phyloP scores from a whole-genome alignment of 352 stramenopile genomes.

The Globisporangium parvum region DNA sequence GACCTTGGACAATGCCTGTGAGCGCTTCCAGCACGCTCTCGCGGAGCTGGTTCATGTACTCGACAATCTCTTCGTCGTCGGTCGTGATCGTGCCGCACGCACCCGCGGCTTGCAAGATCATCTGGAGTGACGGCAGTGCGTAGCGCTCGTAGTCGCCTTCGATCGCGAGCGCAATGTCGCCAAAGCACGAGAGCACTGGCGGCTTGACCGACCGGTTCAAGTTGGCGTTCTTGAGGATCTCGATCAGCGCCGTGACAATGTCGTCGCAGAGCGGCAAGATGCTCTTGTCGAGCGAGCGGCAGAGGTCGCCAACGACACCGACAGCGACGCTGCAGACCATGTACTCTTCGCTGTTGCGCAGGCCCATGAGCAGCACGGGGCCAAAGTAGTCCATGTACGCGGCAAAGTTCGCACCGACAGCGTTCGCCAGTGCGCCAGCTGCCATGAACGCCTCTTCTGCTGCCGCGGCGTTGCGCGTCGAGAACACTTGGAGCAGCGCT shows the following conservation, averaged over 20 bases:
- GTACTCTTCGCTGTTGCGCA: slow-evolving; percentile 95
- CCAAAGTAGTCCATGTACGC: slow-evolving; percentile 95
- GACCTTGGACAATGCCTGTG: slow-evolving; percentile 94
- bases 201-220: slow-evolving; percentile 95
- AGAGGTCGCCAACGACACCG: slow-evolving; percentile 94
- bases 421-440: slow-evolving; percentile 90
- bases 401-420: slow-evolving; percentile 89
- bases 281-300: slow-evolving; percentile 86
- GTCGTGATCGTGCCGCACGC: slow-evolving; percentile 81
- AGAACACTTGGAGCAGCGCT: slow-evolving; percentile 93
- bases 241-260: slow-evolving; percentile 91
- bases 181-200: slow-evolving; percentile 94
- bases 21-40: slow-evolving; percentile 96
- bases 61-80: slow-evolving; percentile 97
- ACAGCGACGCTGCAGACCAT: slow-evolving; percentile 96
- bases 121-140: slow-evolving; percentile 69
- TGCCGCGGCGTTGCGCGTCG: slow-evolving; percentile 89
- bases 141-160: slow-evolving; percentile 90
- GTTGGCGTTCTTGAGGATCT: slow-evolving; percentile 92
- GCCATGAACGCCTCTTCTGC: slow-evolving; percentile 96
- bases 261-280: slow-evolving; percentile 93
- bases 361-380: slow-evolving; percentile 87
- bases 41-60: slow-evolving; percentile 96
- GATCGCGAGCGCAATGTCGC: slow-evolving; percentile 96
- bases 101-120: slow-evolving; percentile 84